Evolutionary conservation across 768 basidiomycete species (phyloP).

Genomic region (Cystoderma amianthinum): DNA sequence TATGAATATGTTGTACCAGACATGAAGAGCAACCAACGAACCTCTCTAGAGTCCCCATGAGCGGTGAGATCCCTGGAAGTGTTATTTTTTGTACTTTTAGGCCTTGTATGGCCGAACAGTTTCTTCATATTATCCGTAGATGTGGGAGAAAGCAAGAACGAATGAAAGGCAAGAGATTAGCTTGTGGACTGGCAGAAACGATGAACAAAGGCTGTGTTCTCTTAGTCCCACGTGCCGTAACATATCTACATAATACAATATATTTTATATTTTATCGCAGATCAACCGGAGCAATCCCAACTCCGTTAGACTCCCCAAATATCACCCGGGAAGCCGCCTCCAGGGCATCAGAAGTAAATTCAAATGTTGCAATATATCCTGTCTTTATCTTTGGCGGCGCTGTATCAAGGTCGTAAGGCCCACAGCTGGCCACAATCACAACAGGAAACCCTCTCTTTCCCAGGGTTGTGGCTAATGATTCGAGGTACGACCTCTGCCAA

Average conservation of each 20-base stretch:
- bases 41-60: constrained; percentile 13
- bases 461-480: constrained; percentile 12
- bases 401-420: constrained; percentile 54
- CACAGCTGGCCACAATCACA: constrained; percentile 52
- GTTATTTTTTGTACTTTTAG: constrained; percentile 23
- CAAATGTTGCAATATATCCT: constrained; percentile 47
- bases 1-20: background rate
- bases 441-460: constrained; percentile 20
- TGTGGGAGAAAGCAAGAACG: no score
- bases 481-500: constrained; percentile 47
- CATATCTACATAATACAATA: no score
- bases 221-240: constrained; percentile 7
- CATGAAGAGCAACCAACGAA: constrained; percentile 7
- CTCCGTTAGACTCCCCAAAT: constrained; percentile 20
- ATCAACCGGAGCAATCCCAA: background rate
- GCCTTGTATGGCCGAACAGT: constrained; percentile 48
- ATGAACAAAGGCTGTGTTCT: background rate
- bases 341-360: constrained; percentile 49
- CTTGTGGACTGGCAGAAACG: background rate
- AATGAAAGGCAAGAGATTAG: no score
- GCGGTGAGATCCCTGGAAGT: constrained; percentile 17
- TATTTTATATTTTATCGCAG: no score
- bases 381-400: constrained; percentile 15
- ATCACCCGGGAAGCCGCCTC: constrained; percentile 34
- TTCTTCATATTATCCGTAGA: constrained; percentile 41